phyloP scores from a whole-genome alignment of 2,329 filamentous ascomycete species.

The Diplodia seriata region DNA sequence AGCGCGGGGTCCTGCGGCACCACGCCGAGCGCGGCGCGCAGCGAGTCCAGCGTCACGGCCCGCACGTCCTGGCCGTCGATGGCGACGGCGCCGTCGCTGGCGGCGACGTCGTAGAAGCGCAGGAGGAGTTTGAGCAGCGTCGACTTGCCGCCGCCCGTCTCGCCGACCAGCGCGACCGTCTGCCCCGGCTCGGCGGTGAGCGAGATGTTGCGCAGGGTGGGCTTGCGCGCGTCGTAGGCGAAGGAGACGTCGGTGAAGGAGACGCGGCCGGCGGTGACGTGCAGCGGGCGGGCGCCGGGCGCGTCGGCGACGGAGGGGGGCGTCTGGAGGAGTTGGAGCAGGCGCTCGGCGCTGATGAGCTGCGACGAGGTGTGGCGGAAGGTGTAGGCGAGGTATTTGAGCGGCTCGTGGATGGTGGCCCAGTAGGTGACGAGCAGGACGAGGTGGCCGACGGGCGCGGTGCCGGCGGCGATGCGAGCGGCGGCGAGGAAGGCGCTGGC shows the following conservation, averaged over 20 bases:
- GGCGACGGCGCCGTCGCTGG: conserved; percentile 56
- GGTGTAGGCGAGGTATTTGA: conserved; percentile 59
- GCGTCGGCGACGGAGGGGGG: conserved; percentile 63
- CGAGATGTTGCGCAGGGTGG: conserved; percentile 59
- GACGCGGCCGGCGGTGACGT: conserved; percentile 60
- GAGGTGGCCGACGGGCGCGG: conserved; percentile 64
- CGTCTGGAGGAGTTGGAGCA: conserved; percentile 64
- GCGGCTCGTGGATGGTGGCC: conserved; percentile 56
- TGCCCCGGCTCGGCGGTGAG: conserved; percentile 59
- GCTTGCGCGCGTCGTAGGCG: conserved; percentile 60
- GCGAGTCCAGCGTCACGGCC: conserved; percentile 59
- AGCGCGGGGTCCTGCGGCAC: conserved; percentile 52
- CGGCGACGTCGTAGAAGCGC: conserved; percentile 61
- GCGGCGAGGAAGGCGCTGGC: conserved; percentile 60
- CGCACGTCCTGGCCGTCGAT: conserved; percentile 64
- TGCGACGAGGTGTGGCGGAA: conserved; percentile 58
- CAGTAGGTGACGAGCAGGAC: conserved; percentile 72
- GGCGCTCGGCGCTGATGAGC: conserved; percentile 70
- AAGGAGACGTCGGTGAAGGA: conserved; percentile 54
- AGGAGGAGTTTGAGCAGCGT: conserved; percentile 63
- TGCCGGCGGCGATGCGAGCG: conserved; percentile 59
- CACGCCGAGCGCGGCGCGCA: conserved; percentile 58
- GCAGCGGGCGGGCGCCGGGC: conserved; percentile 56
- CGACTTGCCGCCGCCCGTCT: conserved; percentile 65
- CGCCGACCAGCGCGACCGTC: conserved; percentile 63